phyloP scores from a whole-genome alignment of 2,329 filamentous ascomycete genomes.

The Lachnellula subtilissima region DNA sequence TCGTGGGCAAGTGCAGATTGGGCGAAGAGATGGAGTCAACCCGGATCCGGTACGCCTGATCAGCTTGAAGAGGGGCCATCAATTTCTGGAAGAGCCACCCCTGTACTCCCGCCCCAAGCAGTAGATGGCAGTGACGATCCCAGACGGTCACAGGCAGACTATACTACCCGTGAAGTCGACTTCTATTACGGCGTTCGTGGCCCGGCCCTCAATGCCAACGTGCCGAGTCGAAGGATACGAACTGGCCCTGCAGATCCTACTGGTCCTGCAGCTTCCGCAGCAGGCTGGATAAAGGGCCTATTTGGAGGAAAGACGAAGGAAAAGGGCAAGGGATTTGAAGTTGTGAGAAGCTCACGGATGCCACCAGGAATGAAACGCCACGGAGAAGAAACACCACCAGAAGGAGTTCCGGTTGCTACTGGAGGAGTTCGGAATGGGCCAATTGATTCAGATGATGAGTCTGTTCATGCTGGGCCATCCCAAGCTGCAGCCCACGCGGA shows the following conservation, averaged over 20 bases:
- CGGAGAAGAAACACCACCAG: constrained; percentile 61
- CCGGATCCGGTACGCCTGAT: constrained; percentile 34
- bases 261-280: constrained; percentile 81
- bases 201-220: constrained; percentile 76
- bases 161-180: constrained; percentile 89
- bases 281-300: constrained; percentile 79
- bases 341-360: constrained; percentile 84
- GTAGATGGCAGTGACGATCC: constrained; percentile 25
- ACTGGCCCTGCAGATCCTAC: constrained; percentile 95
- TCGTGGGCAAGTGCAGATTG: constrained; percentile 44
- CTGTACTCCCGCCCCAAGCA: constrained; percentile 37
- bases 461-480: constrained; percentile 36
- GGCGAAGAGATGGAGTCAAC: constrained; percentile 34
- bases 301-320: constrained; percentile 86
- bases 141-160: constrained; percentile 59
- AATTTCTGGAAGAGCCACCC: constrained; percentile 41
- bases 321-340: constrained; percentile 94
- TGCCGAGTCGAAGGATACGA: constrained; percentile 76
- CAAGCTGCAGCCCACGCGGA: constrained; percentile 14
- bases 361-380: constrained; percentile 67
- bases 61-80: constrained; percentile 37
- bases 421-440: constrained; percentile 43
- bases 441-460: constrained; percentile 60
- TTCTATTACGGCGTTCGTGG: constrained; percentile 95
- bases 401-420: constrained; percentile 58